Evolutionary conservation across 2,329 filamentous ascomycete genomes (phyloP).

Genomic region (Trichoderma sp.): DNA sequence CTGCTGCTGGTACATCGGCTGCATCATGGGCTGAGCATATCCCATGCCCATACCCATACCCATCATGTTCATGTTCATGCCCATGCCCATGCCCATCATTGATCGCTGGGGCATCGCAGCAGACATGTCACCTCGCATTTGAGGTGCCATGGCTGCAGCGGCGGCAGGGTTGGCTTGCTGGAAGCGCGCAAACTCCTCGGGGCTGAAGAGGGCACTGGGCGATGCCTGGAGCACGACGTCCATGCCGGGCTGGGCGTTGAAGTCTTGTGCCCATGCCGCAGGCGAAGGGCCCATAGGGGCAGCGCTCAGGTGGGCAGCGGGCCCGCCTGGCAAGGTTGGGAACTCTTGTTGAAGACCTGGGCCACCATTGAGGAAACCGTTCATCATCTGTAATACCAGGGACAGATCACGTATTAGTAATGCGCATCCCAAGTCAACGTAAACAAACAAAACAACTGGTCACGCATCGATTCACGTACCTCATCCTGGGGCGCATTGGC

Average conservation of each 20-base stretch:
- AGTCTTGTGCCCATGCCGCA: slow-evolving; percentile 54
- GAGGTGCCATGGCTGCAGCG: slow-evolving; percentile 51
- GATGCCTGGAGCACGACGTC: slow-evolving; percentile 66
- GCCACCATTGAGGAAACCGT: slow-evolving; percentile 83
- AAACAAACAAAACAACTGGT: slow-evolving; percentile 3
- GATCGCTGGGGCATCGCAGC: slow-evolving; percentile 53
- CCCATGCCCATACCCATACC: slow-evolving; percentile 54
- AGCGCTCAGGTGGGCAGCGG: slow-evolving; percentile 48
- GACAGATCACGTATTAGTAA: slow-evolving; percentile 30
- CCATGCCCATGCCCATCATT: slow-evolving; percentile 57
- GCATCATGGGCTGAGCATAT: slow-evolving; percentile 52
- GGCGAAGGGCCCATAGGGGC: slow-evolving; percentile 46
- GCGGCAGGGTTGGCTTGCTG: slow-evolving; percentile 67
- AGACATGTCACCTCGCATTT: slow-evolving; percentile 53
- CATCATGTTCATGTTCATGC: slow-evolving; percentile 51
- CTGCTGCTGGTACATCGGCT: slow-evolving; percentile 48
- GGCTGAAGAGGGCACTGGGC: slow-evolving; percentile 63
- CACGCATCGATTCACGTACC: slow-evolving; percentile 41
- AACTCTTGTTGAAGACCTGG: slow-evolving; percentile 57
- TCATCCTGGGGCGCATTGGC: slow-evolving; percentile 72
- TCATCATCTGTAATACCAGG: slow-evolving; percentile 69
- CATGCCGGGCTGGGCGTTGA: slow-evolving; percentile 63
- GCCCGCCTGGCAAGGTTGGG: slow-evolving; percentile 46
- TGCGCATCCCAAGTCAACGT: slow-evolving; percentile 4
- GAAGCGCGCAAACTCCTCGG: slow-evolving; percentile 86